A percentile compares a stretch with the other conserved stretches of the same genome.
Evolutionary conservation across 164 flowering plant species (phyloP).

Genomic region (Annona cherimola): DNA sequence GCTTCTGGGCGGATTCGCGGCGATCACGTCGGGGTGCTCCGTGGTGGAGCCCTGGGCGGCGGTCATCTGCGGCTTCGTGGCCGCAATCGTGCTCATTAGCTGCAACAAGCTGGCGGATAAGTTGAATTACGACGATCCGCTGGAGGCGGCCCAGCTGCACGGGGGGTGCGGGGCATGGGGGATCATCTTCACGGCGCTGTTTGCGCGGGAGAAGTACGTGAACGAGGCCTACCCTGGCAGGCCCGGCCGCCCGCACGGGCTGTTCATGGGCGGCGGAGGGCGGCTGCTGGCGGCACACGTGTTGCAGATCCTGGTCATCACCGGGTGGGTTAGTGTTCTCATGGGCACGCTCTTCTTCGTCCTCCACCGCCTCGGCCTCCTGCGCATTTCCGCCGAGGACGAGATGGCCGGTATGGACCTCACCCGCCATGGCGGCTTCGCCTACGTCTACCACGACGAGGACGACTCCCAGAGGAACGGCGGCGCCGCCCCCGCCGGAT

Average conservation of each 20-base stretch:
- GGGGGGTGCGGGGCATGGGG: slow-evolving; percentile 95
- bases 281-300: slow-evolving; percentile 56
- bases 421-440: slow-evolving; percentile 80
- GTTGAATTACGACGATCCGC: slow-evolving; percentile 57
- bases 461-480: slow-evolving; percentile 14
- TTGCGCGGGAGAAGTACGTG: slow-evolving; percentile 51
- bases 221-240: slow-evolving; percentile 40
- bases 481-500: neutral
- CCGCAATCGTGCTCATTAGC: slow-evolving; percentile 48
- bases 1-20: slow-evolving; percentile 70
- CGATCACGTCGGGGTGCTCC: slow-evolving; percentile 67
- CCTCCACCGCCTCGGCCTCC: slow-evolving; percentile 39
- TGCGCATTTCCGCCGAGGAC: slow-evolving; percentile 63
- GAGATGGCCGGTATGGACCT: slow-evolving; percentile 82
- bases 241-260: slow-evolving; percentile 50
- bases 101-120: slow-evolving; percentile 53
- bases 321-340: slow-evolving; percentile 69
- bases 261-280: slow-evolving; percentile 83
- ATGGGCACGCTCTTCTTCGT: slow-evolving; percentile 65
- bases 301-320: slow-evolving; percentile 57
- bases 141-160: slow-evolving; percentile 78
- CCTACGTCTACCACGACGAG: slow-evolving; percentile 48
- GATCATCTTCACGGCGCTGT: slow-evolving; percentile 63
- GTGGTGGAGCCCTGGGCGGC: slow-evolving; percentile 93
- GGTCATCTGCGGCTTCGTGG: slow-evolving; percentile 66